Percentiles rank a stretch among this genome's conserved stretches.
These are phyloP conservation scores for Lichtheimia ornata DNA, from an alignment of 371 early-diverging fungal species.

Conservation along the genomic window DNA sequence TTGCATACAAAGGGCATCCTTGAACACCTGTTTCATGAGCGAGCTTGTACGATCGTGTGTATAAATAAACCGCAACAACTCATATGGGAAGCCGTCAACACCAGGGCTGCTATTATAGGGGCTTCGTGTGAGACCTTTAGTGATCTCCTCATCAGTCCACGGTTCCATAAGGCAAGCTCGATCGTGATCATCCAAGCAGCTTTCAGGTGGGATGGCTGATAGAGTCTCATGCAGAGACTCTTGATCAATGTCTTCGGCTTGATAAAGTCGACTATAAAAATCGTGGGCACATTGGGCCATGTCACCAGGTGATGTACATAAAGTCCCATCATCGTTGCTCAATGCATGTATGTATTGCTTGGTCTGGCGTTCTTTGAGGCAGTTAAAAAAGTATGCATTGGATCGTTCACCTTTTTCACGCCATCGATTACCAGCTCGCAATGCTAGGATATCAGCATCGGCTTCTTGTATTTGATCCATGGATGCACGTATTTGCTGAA, in stretches of 20 bases:
- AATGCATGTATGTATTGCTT: conserved; percentile 17
- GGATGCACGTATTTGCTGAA: not conserved
- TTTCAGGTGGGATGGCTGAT: not conserved
- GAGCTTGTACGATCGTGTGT: not conserved
- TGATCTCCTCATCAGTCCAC: not conserved
- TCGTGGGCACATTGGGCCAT: not conserved
- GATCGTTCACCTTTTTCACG: conserved; percentile 30
- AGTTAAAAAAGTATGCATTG: conserved; percentile 26
- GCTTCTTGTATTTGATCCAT: not conserved
- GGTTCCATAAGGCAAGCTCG: not conserved
- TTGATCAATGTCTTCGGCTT: no score
- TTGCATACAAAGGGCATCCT: not conserved
- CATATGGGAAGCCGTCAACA: conserved; percentile 13
- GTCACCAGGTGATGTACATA: not conserved
- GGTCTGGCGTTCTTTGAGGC: conserved; percentile 12
- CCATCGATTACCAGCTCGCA: conserved; percentile 10
- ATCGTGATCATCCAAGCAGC: not conserved
- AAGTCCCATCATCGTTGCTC: not conserved
- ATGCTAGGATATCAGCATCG: not conserved
- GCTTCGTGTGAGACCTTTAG: not conserved
- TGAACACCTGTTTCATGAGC: not conserved
- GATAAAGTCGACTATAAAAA: conserved; percentile 3
- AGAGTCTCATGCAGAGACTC: not conserved
- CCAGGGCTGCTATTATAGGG: conserved; percentile 10
- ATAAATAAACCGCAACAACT: not conserved